Evolutionary conservation across 345 rosid species (phyloP), one percentile per base, ranked within the genome.

Genomic region (Chamaenerion angustifolium): DNA sequence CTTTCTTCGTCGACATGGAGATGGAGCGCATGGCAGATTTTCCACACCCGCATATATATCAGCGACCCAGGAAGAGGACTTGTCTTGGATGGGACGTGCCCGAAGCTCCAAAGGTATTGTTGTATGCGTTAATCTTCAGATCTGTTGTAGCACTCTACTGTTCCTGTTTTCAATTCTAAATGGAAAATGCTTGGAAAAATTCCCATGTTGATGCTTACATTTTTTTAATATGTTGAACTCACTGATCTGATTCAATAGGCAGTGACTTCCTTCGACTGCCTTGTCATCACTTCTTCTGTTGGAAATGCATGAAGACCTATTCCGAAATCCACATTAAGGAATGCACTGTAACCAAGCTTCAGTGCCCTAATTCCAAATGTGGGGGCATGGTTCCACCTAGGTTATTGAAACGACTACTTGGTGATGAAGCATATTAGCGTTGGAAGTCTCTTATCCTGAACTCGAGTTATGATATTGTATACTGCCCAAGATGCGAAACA

Each of bases 401-500:
- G 64, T 46, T 81, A 35, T 67, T 85, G 65, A 89, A 79, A 66
- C 67, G 61, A 45, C 56, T 89, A 65, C 78, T 85, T 59, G 75
- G 79, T 8, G 76, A 76, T 50, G 79, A 83, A 71, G 81, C 74
- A 10, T 83, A 47, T 57, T 81, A 77, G 56, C 82, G 61, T 0
- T 85, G 95, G 90, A 95, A 89, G 64, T 77, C 82, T 42, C 46
- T 89, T 12, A 68, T 68, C 17, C 59, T 89, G 0, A 94, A 81
- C 1, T 74, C 90, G 49, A 89, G 85, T 94, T 59, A 82, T 25
- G 97, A 85, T 54, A 69, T 85, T 10, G 81, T 49, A 40, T 81
- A 72, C 71, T 83, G 97, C 70, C 94, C 94, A 45, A 70, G 95
- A 68, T 89, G 95, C 62, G 84, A 85, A 72, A 81, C 80, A 16